Evolutionary conservation across 371 early-diverging fungal species (phyloP), one percentile per base, ranked within the genome.

Genomic region (Circinella umbellata): DNA sequence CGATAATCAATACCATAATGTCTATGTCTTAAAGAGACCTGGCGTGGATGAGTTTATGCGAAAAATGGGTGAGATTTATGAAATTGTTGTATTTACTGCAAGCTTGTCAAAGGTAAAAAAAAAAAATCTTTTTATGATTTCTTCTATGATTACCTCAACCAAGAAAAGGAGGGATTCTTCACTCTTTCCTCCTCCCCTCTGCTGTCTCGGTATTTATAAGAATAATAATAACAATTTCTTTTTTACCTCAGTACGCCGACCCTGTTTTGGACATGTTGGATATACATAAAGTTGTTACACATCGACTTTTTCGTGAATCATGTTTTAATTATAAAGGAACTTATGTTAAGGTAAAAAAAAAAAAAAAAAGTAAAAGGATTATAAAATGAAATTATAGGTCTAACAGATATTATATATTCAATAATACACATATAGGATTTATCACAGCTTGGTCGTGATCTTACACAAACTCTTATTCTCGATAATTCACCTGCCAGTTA

Each of bases 21-120:
- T 97, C 17, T 97, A 96, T 79, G 99, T 98, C 27, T 86, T 95
- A 69, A 97, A 97, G 79, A 86, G 99, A 69, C 99, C 99, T 3
- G 96, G 96, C 9, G 96, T 98, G 14, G 97, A 97, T 80, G 89
- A 89, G 55, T 98, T 98, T 71, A 80, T 98, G 89, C 84, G 87
- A 68, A 84, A 89, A 70, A 88, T 97, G 87, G 96, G 95, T 5
- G 86, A 92, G 72, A 84, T 89, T 64, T 99, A 93, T 77, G 98
- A 98, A 75, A 86, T 98, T 62, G 96, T 98, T 5, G 94, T 98
- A 36, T 98, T 98, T 74, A 99, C 99, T 4, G 98, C 99, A 6
- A 92, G 93, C 82, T 81, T 97, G 66, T 89, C 96, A 68, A 97
- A 95, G 91, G 95, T 96, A 86, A 57, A n/a, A 57, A 53, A 53